A percentile compares a stretch with the other conserved stretches of the same genome.
phyloP scores from a whole-genome alignment of 2,329 filamentous ascomycete genomes.

The Pestalotiopsis sp. region DNA sequence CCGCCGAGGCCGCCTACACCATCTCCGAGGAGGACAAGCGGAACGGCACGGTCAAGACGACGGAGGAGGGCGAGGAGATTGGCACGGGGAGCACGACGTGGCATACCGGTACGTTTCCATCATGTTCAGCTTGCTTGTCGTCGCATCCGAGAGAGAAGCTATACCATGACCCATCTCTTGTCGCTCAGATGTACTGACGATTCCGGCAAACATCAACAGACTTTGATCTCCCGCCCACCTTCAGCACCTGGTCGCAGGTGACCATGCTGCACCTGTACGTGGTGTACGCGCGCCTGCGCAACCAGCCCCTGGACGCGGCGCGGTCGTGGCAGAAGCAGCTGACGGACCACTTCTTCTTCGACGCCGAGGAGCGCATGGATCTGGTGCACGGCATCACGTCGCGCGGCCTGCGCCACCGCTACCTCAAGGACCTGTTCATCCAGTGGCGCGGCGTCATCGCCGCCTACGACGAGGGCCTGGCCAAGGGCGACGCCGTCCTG shows the following conservation, averaged over 20 bases:
- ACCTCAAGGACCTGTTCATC: slow-evolving; percentile 86
- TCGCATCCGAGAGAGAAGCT: not conserved
- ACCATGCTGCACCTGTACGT: slow-evolving; percentile 97
- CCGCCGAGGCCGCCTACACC: slow-evolving; percentile 73
- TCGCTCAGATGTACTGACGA: not conserved
- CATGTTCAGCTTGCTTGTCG: not conserved
- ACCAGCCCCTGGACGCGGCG: slow-evolving; percentile 71
- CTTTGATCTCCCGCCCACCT: slow-evolving; percentile 80
- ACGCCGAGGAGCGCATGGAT: slow-evolving; percentile 83
- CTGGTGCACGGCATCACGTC: slow-evolving; percentile 73
- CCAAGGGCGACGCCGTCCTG: slow-evolving; percentile 76
- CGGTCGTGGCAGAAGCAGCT: slow-evolving; percentile 86
- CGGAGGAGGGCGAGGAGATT: slow-evolving; percentile 80
- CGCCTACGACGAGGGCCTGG: slow-evolving; percentile 81
- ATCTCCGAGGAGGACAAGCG: slow-evolving; percentile 71
- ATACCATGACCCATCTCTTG: not conserved
- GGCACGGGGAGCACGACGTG: slow-evolving; percentile 77
- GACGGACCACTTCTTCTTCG: slow-evolving; percentile 93
- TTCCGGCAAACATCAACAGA: slow-evolving; percentile 49
- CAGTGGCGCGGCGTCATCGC: slow-evolving; percentile 89
- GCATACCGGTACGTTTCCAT: slow-evolving; percentile 70
- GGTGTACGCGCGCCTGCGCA: slow-evolving; percentile 79
- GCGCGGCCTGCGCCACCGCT: slow-evolving; percentile 61
- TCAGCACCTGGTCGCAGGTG: slow-evolving; percentile 94
- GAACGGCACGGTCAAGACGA: slow-evolving; percentile 68